Evolutionary conservation across 2,329 filamentous ascomycete species (phyloP), one percentile per base, ranked within the genome.

Genomic region (Tolypocladium capitatum): DNA sequence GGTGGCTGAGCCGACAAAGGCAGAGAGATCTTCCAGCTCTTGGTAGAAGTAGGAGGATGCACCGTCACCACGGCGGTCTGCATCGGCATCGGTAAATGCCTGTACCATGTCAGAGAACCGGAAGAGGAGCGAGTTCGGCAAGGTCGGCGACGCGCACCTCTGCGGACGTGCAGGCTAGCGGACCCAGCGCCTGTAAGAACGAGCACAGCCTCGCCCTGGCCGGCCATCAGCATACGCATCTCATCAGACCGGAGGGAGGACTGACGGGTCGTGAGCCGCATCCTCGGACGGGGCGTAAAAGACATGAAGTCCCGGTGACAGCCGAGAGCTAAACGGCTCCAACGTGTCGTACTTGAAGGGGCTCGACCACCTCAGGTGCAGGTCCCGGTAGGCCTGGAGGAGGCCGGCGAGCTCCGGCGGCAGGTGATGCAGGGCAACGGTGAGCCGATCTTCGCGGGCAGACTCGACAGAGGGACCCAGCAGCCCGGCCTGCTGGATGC

Each of bases 361-460:
- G 14, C 80, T 78, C n/a, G 78, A 74, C 86, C 89, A 95, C 61
- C 84, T 79, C 49, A 96, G 69, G 63, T 91, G 84, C 38, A 96
- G 68, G 62, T 88, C 81, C 56, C 83, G 77, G 53, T 77, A 79
- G 56, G 77, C 71, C 47, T 74, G 71, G 27, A 95, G 69, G 14
- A 84, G 65, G 27, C 73, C 64, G 50, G 73, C 74, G 16, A 92
- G 63, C 63, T 86, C 81, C 16, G 67, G 59, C 5, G 88, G 84
- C 36, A 96, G 74, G 68, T 94, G 87, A 44, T 81, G 72, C 20
- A 89, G 67, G 34, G 76, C 73, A 52, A 92, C 66, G 1, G 87
- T 95, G 55, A 91, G 66, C 50, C 84, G 79, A 61, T 92, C 86
- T 65, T 97, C 86, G 54, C 86, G 82, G 14, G 80, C 80, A 20